Evolutionary conservation across 1,284 basidiomycete species (phyloP).

Genomic region (Cutaneotrichosporon sp.): DNA sequence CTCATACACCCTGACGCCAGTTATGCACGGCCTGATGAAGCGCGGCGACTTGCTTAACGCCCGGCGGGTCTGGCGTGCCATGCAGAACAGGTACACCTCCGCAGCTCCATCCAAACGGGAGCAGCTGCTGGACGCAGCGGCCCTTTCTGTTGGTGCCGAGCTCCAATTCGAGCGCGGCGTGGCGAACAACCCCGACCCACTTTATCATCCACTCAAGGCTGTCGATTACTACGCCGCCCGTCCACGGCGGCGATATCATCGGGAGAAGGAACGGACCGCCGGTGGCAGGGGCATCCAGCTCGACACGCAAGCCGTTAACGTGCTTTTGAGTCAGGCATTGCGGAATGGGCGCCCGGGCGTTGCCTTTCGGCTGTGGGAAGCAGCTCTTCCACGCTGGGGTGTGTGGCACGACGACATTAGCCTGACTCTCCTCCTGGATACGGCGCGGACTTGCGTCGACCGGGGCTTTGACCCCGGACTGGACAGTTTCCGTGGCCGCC

Average conservation of each 20-base stretch:
- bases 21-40: slow-evolving; percentile 26
- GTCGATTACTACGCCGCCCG: slow-evolving; percentile 26
- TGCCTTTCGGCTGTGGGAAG: slow-evolving; percentile 35
- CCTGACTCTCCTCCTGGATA: slow-evolving; percentile 31
- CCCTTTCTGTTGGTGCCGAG: slow-evolving; percentile 29
- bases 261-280: not conserved
- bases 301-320: slow-evolving; percentile 33
- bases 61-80: slow-evolving; percentile 23
- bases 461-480: slow-evolving; percentile 6
- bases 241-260: not conserved
- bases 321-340: slow-evolving; percentile 28
- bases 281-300: slow-evolving; percentile 14
- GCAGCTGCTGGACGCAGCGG: slow-evolving; percentile 24
- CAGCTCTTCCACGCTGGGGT: slow-evolving; percentile 36
- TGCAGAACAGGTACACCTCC: slow-evolving; percentile 12
- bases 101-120: slow-evolving; percentile 1
- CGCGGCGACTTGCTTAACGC: slow-evolving; percentile 20
- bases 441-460: slow-evolving; percentile 18
- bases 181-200: not conserved
- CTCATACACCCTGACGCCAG: slow-evolving; percentile 25
- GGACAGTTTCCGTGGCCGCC: slow-evolving; percentile 19
- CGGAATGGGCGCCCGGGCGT: slow-evolving; percentile 15
- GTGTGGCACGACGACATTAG: slow-evolving; percentile 29
- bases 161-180: slow-evolving; percentile 7
- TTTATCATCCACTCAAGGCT: slow-evolving; percentile 24